Percentiles rank a stretch among this genome's conserved stretches.
These are phyloP conservation scores for Coccomyxa subellipsoidea DNA, from an alignment of 163 green algal genomes.

Conservation along the genomic window DNA sequence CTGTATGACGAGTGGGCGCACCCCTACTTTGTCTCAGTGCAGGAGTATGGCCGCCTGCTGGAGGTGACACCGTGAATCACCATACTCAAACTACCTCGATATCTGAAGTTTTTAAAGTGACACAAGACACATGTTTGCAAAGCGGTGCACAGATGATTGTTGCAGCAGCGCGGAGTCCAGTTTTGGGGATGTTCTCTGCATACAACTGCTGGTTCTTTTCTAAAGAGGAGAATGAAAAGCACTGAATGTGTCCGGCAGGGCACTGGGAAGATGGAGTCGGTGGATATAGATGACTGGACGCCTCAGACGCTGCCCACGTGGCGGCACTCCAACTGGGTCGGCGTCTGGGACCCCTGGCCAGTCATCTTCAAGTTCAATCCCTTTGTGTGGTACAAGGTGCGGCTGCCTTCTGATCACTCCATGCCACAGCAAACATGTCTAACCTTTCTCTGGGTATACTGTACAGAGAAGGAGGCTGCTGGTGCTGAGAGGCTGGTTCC, in stretches of 20 bases:
- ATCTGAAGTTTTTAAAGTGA: too few species aligned
- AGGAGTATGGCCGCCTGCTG: constrained; percentile 86
- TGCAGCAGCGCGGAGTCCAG: too few species aligned
- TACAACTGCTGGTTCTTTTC: too few species aligned
- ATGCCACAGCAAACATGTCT: too few species aligned
- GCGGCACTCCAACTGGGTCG: constrained; percentile 92
- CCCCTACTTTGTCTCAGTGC: constrained; percentile 91
- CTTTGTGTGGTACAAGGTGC: constrained; percentile 58
- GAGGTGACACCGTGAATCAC: too few species aligned
- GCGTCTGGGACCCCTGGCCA: constrained; percentile 91
- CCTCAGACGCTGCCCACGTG: constrained; percentile 78
- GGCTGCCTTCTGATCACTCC: neutral
- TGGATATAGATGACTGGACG: constrained; percentile 80
- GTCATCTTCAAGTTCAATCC: constrained; percentile 71
- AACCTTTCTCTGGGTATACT: too few species aligned
- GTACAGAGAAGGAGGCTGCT: neutral
- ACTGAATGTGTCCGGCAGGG: constrained; percentile 33
- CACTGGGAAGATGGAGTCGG: constrained; percentile 61
- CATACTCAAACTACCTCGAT: too few species aligned
- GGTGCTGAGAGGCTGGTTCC: too few species aligned
- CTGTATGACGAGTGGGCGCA: constrained; percentile 97
- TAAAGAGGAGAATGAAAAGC: neutral
- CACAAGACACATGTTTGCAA: too few species aligned
- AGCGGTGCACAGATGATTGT: too few species aligned
- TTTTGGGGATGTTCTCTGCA: too few species aligned